Evolutionary conservation across 805 yeast genomes (phyloP).

Genomic region (Diddensiella transvaalensis): DNA sequence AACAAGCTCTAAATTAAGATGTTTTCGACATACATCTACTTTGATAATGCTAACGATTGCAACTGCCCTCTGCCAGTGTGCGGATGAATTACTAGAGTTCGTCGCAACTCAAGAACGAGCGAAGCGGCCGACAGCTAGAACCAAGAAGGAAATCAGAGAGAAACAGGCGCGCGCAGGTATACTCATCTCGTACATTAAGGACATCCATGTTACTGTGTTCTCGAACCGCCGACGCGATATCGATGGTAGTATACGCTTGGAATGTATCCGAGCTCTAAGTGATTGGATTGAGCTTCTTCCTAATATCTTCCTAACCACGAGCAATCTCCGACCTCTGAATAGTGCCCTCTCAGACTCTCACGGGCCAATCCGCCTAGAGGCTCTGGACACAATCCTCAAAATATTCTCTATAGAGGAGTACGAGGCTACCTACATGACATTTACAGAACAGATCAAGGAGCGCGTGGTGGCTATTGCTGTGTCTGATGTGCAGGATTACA

Average conservation of each 20-base stretch:
- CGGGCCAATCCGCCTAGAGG: constrained; percentile 60
- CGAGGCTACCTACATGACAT: constrained; percentile 68
- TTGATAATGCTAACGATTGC: constrained; percentile 56
- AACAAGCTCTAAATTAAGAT: constrained; percentile 64
- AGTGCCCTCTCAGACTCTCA: constrained; percentile 79
- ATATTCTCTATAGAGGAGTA: constrained; percentile 44
- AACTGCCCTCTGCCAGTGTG: constrained; percentile 42
- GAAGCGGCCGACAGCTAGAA: constrained; percentile 4
- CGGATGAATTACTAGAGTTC: background rate
- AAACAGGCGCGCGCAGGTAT: background rate
- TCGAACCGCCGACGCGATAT: constrained; percentile 77
- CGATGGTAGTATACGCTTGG: constrained; percentile 66
- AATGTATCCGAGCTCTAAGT: constrained; percentile 62
- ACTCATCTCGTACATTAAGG: constrained; percentile 50
- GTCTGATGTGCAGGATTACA: constrained; percentile 52
- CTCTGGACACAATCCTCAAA: constrained; percentile 50
- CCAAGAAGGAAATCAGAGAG: constrained; percentile 29
- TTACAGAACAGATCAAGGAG: constrained; percentile 67
- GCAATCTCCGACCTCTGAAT: constrained; percentile 73
- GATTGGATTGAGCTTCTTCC: constrained; percentile 70
- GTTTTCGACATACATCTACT: constrained; percentile 68
- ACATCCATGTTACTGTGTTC: constrained; percentile 63
- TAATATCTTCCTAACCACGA: constrained; percentile 63
- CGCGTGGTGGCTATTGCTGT: constrained; percentile 63
- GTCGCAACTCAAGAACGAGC: constrained; percentile 6